These are phyloP conservation scores for Tuber umbilicatum DNA, from an alignment of 495 filamentous ascomycete species.

Conservation along the genomic window DNA sequence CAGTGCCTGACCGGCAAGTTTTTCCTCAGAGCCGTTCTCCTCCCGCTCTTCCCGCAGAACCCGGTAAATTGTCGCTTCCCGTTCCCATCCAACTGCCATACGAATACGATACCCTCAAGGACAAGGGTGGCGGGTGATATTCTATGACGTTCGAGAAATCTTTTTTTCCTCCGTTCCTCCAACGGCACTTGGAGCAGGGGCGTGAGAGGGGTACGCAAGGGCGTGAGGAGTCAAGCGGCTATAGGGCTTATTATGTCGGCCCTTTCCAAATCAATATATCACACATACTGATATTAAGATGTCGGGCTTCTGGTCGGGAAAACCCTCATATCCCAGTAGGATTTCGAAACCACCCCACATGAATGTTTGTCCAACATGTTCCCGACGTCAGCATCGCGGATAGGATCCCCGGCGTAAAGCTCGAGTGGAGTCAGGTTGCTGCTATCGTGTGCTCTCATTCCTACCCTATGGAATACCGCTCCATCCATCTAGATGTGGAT, in stretches of 20 bases:
- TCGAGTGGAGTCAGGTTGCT: background rate
- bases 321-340: background rate
- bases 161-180: background rate
- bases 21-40: background rate
- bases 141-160: background rate
- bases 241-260: background rate
- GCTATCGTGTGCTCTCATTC: background rate
- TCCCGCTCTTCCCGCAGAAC: background rate
- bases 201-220: background rate
- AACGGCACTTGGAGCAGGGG: background rate
- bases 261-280: background rate
- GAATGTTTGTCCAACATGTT: background rate
- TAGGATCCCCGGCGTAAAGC: background rate
- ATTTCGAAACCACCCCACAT: background rate
- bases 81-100: background rate
- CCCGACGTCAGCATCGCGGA: background rate
- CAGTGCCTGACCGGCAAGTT: background rate
- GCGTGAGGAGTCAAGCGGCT: background rate
- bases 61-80: background rate
- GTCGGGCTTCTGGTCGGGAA: background rate
- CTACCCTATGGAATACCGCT: background rate
- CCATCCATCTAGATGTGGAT: background rate
- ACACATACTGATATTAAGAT: background rate
- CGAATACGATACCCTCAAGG: background rate
- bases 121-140: background rate